These are phyloP conservation scores for Zangia roseola DNA, from an alignment of 768 basidiomycete species.

Conservation along the genomic window DNA sequence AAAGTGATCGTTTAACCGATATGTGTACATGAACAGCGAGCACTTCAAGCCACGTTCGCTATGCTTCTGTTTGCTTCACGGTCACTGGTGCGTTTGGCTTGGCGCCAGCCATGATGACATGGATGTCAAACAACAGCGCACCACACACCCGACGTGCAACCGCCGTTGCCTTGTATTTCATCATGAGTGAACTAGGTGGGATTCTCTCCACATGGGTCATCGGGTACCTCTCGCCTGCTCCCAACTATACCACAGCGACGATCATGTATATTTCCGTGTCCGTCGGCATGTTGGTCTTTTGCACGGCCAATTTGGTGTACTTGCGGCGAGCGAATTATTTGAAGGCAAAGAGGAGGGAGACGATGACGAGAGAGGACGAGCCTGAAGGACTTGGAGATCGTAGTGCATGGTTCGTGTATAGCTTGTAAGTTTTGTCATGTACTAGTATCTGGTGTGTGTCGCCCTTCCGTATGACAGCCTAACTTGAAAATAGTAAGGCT, in stretches of 20 bases:
- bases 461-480: no score
- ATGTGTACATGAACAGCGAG: constrained; percentile 8
- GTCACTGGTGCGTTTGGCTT: constrained; percentile 49
- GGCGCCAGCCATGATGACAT: constrained; percentile 52
- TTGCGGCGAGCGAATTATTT: constrained; percentile 43
- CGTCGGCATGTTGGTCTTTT: constrained; percentile 37
- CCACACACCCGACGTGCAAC: constrained; percentile 59
- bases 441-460: no score
- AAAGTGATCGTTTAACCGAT: background rate
- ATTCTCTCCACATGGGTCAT: constrained; percentile 65
- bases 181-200: constrained; percentile 55
- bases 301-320: constrained; percentile 39
- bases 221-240: constrained; percentile 48
- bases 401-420: constrained; percentile 58
- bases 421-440: constrained; percentile 27
- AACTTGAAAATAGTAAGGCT: no score
- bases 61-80: constrained; percentile 56
- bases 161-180: constrained; percentile 52
- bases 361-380: constrained; percentile 37
- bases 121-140: constrained; percentile 61
- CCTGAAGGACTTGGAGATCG: constrained; percentile 43
- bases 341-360: constrained; percentile 40
- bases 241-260: constrained; percentile 48
- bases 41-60: constrained; percentile 41
- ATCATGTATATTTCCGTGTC: constrained; percentile 37